A percentile compares a stretch with the other conserved stretches of the same genome.
These are phyloP conservation scores for Solidago caesia DNA, from an alignment of 129 eudicot genomes.

Conservation along the genomic window DNA sequence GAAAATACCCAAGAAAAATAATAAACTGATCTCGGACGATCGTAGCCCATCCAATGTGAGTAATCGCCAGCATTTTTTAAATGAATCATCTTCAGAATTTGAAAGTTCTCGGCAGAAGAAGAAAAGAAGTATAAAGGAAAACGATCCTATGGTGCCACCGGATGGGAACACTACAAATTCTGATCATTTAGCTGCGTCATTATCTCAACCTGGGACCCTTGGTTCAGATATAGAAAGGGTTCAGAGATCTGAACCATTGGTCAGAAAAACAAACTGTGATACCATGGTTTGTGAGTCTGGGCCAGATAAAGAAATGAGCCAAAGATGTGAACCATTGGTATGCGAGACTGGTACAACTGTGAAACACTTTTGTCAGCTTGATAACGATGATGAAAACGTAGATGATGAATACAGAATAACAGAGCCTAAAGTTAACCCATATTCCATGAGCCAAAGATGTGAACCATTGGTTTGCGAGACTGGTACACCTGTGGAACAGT, in stretches of 20 bases:
- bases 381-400: constrained; percentile 28
- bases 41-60: constrained; percentile 10
- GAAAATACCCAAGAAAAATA: constrained; percentile 9
- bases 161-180: constrained; percentile 15
- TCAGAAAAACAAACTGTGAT: constrained; percentile 5
- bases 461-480: constrained; percentile 6
- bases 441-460: not conserved
- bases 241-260: constrained; percentile 18
- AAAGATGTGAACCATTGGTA: constrained; percentile 12
- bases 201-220: constrained; percentile 16
- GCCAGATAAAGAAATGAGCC: constrained; percentile 9
- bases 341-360: constrained; percentile 13
- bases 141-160: not conserved
- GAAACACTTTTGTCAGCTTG: constrained; percentile 22
- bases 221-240: constrained; percentile 21
- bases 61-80: constrained; percentile 23
- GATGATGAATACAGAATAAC: constrained; percentile 39
- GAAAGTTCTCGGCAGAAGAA: not conserved
- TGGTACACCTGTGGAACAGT: constrained; percentile 23
- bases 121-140: constrained; percentile 7
- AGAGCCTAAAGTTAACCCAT: not conserved
- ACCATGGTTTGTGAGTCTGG: not conserved
- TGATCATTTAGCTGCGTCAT: constrained; percentile 17
- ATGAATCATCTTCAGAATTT: constrained; percentile 22
- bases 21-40: constrained; percentile 3